Conservation (phyloP, 2,329 filamentous ascomycete species). For the Colletotrichum musicola region DNA sequence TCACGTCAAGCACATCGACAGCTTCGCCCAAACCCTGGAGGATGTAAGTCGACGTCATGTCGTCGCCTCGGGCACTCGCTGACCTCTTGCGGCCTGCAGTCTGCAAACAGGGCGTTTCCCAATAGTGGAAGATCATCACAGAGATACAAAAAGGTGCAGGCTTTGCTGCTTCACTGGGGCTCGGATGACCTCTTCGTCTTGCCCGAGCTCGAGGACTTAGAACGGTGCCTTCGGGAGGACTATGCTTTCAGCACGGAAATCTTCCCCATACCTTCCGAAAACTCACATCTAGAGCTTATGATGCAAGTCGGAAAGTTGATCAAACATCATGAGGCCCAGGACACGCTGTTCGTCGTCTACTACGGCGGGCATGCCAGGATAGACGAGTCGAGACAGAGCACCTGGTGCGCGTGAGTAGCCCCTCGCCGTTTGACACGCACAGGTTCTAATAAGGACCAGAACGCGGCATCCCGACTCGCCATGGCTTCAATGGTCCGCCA, state of each 20-base stretch:
- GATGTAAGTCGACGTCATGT: conserved; percentile 56
- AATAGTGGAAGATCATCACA: conserved; percentile 65
- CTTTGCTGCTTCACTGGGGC: conserved; percentile 68
- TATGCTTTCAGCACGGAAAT: conserved; percentile 70
- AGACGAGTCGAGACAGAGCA: conserved; percentile 70
- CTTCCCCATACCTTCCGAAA: conserved; percentile 70
- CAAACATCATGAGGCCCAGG: conserved; percentile 66
- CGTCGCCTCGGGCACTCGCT: not conserved
- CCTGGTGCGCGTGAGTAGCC: conserved; percentile 68
- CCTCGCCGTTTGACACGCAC: not conserved
- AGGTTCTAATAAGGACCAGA: conserved; percentile 44
- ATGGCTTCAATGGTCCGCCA: conserved; percentile 72
- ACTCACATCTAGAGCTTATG: conserved; percentile 70
- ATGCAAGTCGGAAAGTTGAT: conserved; percentile 68
- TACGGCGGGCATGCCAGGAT: conserved; percentile 72
- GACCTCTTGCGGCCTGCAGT: conserved; percentile 50
- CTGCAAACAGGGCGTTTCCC: conserved; percentile 67
- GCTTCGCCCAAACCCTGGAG: conserved; percentile 67
- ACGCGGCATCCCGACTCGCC: conserved; percentile 65
- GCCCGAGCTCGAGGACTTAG: conserved; percentile 68
- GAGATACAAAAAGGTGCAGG: conserved; percentile 68
- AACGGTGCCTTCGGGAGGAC: conserved; percentile 66
- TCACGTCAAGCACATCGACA: conserved; percentile 68
- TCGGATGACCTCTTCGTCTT: conserved; percentile 70
- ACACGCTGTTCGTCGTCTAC: conserved; percentile 70